Evolutionary conservation across 768 basidiomycete species (phyloP).

Genomic region (Boletus coccyginus): DNA sequence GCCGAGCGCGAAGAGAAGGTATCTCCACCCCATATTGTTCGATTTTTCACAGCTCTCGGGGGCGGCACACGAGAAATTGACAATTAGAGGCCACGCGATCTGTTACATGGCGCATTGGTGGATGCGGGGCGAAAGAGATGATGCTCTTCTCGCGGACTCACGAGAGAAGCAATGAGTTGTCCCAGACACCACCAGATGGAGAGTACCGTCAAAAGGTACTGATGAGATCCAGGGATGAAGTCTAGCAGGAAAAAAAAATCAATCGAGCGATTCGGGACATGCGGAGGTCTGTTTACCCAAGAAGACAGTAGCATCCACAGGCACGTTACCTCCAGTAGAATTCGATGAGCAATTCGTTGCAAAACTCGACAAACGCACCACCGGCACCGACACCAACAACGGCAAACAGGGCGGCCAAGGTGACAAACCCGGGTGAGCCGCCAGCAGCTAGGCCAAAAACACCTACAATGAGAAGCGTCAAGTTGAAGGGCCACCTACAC

Average conservation of each 20-base stretch:
- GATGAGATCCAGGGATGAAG: conserved; percentile 50
- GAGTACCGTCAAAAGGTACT: conserved; percentile 56
- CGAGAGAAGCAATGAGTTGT: conserved; percentile 48
- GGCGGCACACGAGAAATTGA: conserved; percentile 49
- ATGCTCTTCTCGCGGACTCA: conserved; percentile 15
- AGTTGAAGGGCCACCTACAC: conserved; percentile 48
- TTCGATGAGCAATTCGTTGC: background rate
- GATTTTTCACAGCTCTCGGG: conserved; percentile 36
- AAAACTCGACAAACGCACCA: conserved; percentile 23
- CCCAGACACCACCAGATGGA: conserved; percentile 62
- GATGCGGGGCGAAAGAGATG: background rate
- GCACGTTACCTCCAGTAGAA: conserved; percentile 42
- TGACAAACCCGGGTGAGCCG: conserved; percentile 43
- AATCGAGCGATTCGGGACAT: background rate
- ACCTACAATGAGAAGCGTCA: conserved; percentile 52
- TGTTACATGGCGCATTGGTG: conserved; percentile 12
- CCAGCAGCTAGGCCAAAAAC: conserved; percentile 53
- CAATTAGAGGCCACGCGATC: conserved; percentile 61
- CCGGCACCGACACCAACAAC: conserved; percentile 49
- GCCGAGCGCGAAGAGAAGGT: conserved; percentile 53
- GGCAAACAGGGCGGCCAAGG: conserved; percentile 47
- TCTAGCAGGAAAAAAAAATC: conserved; percentile 33
- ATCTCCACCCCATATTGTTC: conserved; percentile 65
- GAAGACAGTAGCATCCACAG: conserved; percentile 53
- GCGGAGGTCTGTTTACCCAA: conserved; percentile 33